Conservation (phyloP, 2,329 filamentous ascomycete genomes). For the Paramyrothecium roridum region DNA sequence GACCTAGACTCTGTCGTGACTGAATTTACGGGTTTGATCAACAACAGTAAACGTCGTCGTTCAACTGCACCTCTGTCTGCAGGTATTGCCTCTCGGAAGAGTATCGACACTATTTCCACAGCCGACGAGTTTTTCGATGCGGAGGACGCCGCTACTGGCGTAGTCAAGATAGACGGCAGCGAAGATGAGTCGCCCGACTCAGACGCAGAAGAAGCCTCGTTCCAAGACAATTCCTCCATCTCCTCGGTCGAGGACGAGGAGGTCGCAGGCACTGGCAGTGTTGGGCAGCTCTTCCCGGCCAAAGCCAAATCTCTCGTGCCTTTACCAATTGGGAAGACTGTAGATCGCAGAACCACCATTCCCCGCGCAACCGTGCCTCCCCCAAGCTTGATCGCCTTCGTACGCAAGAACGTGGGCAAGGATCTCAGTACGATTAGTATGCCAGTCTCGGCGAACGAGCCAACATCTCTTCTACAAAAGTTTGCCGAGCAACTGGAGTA, state of each 20-base stretch:
- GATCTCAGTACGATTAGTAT: slow-evolving; percentile 95
- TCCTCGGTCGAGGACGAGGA: slow-evolving; percentile 61
- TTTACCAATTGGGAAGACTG: slow-evolving; percentile 64
- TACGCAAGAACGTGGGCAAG: slow-evolving; percentile 97
- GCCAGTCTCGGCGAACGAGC: slow-evolving; percentile 96
- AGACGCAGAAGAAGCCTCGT: slow-evolving; percentile 52
- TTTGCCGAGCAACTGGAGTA: slow-evolving; percentile 91
- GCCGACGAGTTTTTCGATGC: slow-evolving; percentile 95
- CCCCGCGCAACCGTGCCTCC: slow-evolving; percentile 73
- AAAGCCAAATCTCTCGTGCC: slow-evolving; percentile 75
- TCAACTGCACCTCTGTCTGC: slow-evolving; percentile 50
- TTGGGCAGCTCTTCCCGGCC: slow-evolving; percentile 63
- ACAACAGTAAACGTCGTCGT: slow-evolving; percentile 76
- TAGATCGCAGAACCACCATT: slow-evolving; percentile 68
- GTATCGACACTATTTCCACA: slow-evolving; percentile 75
- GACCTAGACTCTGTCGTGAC: slow-evolving; percentile 81
- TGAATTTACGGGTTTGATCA: slow-evolving; percentile 76
- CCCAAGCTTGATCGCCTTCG: slow-evolving; percentile 87
- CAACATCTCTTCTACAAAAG: slow-evolving; percentile 81
- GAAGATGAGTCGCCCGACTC: slow-evolving; percentile 62
- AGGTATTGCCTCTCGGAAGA: slow-evolving; percentile 48
- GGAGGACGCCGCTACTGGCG: slow-evolving; percentile 60
- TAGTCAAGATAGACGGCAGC: slow-evolving; percentile 71
- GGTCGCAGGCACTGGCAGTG: slow-evolving; percentile 56
- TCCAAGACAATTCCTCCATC: slow-evolving; percentile 54